Base-by-base conservation (phyloP, 2,329 filamentous ascomycete genomes). In the Trichoderma semiorbis region DNA sequence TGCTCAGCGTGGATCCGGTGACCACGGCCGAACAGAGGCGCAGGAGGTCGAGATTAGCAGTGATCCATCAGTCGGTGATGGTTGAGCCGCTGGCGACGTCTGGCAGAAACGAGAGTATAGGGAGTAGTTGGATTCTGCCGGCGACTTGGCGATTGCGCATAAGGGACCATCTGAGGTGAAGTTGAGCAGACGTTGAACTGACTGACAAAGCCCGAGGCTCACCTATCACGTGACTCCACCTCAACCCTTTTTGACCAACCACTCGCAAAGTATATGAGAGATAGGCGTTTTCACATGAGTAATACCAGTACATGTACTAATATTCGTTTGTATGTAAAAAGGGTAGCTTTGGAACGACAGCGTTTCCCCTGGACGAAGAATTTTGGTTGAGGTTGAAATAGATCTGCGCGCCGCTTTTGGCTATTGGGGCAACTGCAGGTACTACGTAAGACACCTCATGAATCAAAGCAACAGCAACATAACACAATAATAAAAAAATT, bases 11-110 rank as follows among this genome's bases (percentile, higher is more conserved):
- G 69, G 58, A 70, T 64, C 61, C 57, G 55, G 66, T 72, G 43
- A 63, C 58, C 43, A 58, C 50, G 63, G 69, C 68, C 68, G 68
- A 67, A 63, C 60, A 28, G 69, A 66, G 71, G 73, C 70, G 71
- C 50, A 73, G 70, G 24, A 26, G 21, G 14, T 50, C 21, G 60
- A 12, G 16, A 61, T 55, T 30, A 70, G 63, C 62, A 69, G 36
- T 26, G 55, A 66, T 67, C 68, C 71, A 72, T 72, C 55, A 58
- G 64, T 69, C 34, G 47, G 21, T 36, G 43, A 18, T 24, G 32
- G 8, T 36, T 26, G 28, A 21, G 16, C 28, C 12, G 53, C 26
- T 26, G 39, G 50, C 36, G 21, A 43, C n/a, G 43, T 36, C 55
- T 63, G 14, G 53, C 34, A 47, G 61, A 43, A 71, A 69, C 67